Conservation (phyloP, 2,329 filamentous ascomycete species). For the Paecilomyces sp. region DNA sequence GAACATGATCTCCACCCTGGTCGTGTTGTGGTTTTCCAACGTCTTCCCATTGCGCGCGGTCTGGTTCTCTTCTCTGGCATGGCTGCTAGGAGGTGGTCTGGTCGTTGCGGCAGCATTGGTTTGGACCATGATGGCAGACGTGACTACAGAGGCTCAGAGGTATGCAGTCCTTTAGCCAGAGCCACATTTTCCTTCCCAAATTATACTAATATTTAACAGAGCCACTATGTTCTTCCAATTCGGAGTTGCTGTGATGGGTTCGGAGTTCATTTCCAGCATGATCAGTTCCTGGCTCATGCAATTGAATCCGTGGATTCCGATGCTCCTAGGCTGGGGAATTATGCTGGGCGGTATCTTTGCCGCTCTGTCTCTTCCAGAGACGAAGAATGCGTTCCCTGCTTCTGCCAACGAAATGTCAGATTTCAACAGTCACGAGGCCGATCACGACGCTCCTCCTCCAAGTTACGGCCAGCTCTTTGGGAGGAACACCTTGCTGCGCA, state of each 20-base stretch:
- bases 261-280: slow-evolving; percentile 32
- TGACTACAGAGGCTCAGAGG: slow-evolving; percentile 41
- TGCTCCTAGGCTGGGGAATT: slow-evolving; percentile 28
- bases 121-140: slow-evolving; percentile 46
- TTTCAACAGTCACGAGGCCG: slow-evolving; percentile 7
- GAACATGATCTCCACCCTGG: slow-evolving; percentile 23
- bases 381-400: slow-evolving; percentile 22
- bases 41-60: slow-evolving; percentile 39
- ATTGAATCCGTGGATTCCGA: slow-evolving; percentile 32
- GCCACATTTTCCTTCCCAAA: neutral
- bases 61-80: slow-evolving; percentile 42
- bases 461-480: neutral
- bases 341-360: slow-evolving; percentile 25
- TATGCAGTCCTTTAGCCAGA: slow-evolving; percentile 12
- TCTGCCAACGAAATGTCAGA: slow-evolving; percentile 20
- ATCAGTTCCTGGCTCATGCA: slow-evolving; percentile 35
- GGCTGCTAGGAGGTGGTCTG: slow-evolving; percentile 41
- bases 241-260: slow-evolving; percentile 31
- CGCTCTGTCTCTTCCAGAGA: slow-evolving; percentile 31
- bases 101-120: slow-evolving; percentile 42
- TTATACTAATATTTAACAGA: slow-evolving; percentile 10
- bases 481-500: slow-evolving; percentile 3
- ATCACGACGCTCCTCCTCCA: slow-evolving; percentile 7
- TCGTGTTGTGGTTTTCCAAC: slow-evolving; percentile 31
- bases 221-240: slow-evolving; percentile 35